Evolutionary conservation across 2,329 filamentous ascomycete genomes (phyloP), one percentile per base, ranked within the genome.

Genomic region (Phaeomoniella chlamydospora): DNA sequence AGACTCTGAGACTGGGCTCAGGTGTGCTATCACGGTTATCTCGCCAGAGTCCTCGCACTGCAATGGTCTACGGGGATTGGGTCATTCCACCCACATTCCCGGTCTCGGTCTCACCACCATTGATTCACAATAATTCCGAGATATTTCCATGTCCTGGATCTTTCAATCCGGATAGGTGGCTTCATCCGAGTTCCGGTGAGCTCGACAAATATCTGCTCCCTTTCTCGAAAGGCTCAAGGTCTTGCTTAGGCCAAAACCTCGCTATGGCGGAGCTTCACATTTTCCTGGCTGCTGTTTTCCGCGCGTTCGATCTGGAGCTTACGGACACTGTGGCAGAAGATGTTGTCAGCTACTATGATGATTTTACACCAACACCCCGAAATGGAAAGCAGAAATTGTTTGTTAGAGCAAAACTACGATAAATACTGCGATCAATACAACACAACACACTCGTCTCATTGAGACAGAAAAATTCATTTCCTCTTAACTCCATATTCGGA

Each of bases 1-100:
- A 64, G 41, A 49, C 51, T 1, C 42, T 62, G 11, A 50, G 62
- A 15, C 41, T 57, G 14, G 53, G 49, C 1, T 51, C 52, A 5
- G 56, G 55, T 10, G 52, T 60, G 13, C 43, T 45, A 13, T 45
- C 48, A 4, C 35, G 40, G 5, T 45, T 56, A 6, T 42, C 45
- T 11, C 45, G 54, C 11, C 31, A 51, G 6, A 53, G 56, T 10
- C 45, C 48, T 15, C 19, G 35, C 26, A 29, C 19, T 15, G 49
- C 50, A n/a, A 41, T 44, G 15, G 15, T 42, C 37, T 29, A 39
- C 51, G 29, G 15, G 14, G 18, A 5, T 30, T 13, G 15, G 12
- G 18, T 18, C 18, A 15, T 37, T 32, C 19, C 19, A 14, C 15
- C 6, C 31, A 54, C 48, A 49, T 49, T 3, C 36, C 48, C 0